These are phyloP conservation scores for Microbotryum silenes-acaulis DNA, from an alignment of 1,284 basidiomycete genomes.

Conservation along the genomic window DNA sequence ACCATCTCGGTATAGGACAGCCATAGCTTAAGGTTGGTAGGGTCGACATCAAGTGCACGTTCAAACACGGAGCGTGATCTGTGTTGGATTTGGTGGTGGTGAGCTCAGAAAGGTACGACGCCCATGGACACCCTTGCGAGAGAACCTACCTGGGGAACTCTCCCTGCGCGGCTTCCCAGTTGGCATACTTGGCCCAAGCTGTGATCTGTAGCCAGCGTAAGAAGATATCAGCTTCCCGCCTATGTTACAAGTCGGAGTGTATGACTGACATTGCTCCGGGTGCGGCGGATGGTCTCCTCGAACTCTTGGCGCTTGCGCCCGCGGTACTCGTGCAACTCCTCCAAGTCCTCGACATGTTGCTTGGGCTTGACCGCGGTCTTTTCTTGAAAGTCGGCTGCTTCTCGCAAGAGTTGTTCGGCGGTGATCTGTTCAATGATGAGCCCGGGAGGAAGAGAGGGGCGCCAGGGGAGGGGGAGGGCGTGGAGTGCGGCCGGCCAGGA, in stretches of 20 bases:
- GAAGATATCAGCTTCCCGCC: not conserved
- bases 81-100: not conserved
- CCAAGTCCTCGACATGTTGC: constrained; percentile 91
- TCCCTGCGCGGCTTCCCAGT: constrained; percentile 86
- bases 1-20: constrained; percentile 89
- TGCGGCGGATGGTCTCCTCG: constrained; percentile 87
- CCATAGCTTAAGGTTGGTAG: constrained; percentile 84
- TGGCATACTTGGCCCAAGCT: constrained; percentile 56
- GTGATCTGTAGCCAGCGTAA: constrained; percentile 35
- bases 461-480: not conserved
- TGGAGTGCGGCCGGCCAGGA: not conserved
- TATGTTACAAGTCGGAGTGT: not conserved
- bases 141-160: constrained; percentile 63
- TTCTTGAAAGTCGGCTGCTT: constrained; percentile 97
- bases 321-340: constrained; percentile 92
- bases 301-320: constrained; percentile 93
- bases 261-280: constrained; percentile 69
- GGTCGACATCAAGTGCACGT: constrained; percentile 90
- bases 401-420: constrained; percentile 92
- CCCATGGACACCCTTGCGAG: no score
- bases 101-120: not conserved
- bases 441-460: not conserved
- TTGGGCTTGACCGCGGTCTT: constrained; percentile 81
- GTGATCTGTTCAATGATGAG: constrained; percentile 59
- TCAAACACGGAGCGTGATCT: constrained; percentile 84